These are phyloP conservation scores for Pterulicium gracile DNA, from an alignment of 1,284 basidiomycete genomes.

Conservation along the genomic window DNA sequence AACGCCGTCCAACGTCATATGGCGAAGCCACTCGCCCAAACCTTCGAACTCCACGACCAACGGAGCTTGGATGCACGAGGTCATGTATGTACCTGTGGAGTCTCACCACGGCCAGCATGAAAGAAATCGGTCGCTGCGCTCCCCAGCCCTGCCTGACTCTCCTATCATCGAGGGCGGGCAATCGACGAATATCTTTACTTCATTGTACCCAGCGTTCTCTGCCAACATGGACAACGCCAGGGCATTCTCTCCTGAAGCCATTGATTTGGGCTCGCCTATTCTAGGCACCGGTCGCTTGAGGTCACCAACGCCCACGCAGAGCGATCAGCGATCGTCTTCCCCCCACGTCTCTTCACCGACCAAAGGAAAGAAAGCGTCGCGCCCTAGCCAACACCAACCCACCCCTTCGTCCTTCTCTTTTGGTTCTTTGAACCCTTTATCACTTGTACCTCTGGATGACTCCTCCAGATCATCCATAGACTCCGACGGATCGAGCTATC, in stretches of 20 bases:
- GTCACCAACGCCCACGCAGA: slow-evolving; percentile 57
- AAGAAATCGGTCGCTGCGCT: slow-evolving; percentile 34
- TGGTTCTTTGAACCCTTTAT: slow-evolving; percentile 39
- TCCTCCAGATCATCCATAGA: slow-evolving; percentile 70
- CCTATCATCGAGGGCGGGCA: slow-evolving; percentile 30
- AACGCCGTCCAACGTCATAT: slow-evolving; percentile 67
- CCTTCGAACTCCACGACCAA: slow-evolving; percentile 40
- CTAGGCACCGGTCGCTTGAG: slow-evolving; percentile 32
- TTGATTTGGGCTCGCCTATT: slow-evolving; percentile 40
- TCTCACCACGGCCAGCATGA: slow-evolving; percentile 30
- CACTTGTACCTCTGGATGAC: slow-evolving; percentile 56
- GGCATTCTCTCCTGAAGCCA: slow-evolving; percentile 30
- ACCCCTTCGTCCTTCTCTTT: slow-evolving; percentile 40
- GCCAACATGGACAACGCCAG: slow-evolving; percentile 18
- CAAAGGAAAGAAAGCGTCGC: slow-evolving; percentile 11
- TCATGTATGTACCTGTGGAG: slow-evolving; percentile 25
- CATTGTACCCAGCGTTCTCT: slow-evolving; percentile 12
- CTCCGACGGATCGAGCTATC: slow-evolving; percentile 73
- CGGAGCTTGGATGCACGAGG: slow-evolving; percentile 46
- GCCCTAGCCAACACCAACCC: slow-evolving; percentile 40
- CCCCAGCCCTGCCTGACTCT: slow-evolving; percentile 50
- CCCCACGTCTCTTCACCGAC: slow-evolving; percentile 38
- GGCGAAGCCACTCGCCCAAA: slow-evolving; percentile 29
- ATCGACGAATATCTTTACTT: slow-evolving; percentile 11
- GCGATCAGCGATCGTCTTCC: slow-evolving; percentile 34